Evolutionary conservation across 108 stramenopile genomes (phyloP), one percentile per base, ranked within the genome.

Genomic region (Cyclotella baltica): DNA sequence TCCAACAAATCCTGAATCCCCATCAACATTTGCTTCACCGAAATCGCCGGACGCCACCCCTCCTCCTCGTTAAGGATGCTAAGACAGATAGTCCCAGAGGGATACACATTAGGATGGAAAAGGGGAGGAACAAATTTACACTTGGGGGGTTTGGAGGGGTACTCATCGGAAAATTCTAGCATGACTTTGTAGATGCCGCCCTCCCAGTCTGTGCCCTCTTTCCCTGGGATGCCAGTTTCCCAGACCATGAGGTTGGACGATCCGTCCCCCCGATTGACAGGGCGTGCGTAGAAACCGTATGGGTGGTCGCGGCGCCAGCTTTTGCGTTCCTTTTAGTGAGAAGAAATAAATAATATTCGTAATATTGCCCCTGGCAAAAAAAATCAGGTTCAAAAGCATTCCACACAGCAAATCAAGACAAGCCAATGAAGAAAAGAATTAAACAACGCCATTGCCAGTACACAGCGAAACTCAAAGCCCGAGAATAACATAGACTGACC

Each of bases 1-100:
- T 98, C 96, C 47, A 99, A 83, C 43, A 99, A 90, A 77, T 99
- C 98, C 81, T 98, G 99, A 78, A 98, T 98, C 34, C 98, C 98
- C 76, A 98, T 76, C 68, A 99, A 78, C 80, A 99, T 92, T 80
- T 98, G 97, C 77, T 97, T 96, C 51, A 99, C 80, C 10, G 97
- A 98, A 83, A 99, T 98, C 10, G 98, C 97, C 18, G 99, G 99
- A 70, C 98, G 88, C 99, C 99, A 99, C 18, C 94, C 99, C 76
- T 99, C 96, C 77, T 99, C 99, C 78, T 98, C 99, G 67, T 98
- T 97, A 35, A 99, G 74, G 75, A 99, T 98, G 70, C 90, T 92
- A 20, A 99, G 86, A 81, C 99, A 99, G 70, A 99, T 95, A 16
- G 98, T 99, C n/a, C 99, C 99, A 43, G 83, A 91, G 1, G 95